Conservation (phyloP, 495 filamentous ascomycete genomes). For the Hypoxylon fragiforme region DNA sequence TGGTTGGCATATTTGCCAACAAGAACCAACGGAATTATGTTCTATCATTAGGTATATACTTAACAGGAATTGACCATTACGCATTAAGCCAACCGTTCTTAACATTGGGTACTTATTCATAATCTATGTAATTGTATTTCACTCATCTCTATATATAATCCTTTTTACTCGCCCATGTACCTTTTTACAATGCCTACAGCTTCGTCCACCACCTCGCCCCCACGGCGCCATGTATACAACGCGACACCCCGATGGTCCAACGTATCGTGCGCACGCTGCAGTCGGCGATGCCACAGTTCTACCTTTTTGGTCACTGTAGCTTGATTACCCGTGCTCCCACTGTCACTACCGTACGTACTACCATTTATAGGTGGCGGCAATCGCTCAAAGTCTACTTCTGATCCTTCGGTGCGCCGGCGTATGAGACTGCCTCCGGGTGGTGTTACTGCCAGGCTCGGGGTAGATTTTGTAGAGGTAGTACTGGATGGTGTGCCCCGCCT, state of each 20-base stretch:
- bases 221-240: conserved; percentile 82
- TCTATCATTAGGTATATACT: no score
- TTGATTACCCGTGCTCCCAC: conserved; percentile 10
- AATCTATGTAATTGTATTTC: no score
- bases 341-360: conserved; percentile 1
- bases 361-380: conserved; percentile 16
- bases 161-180: conserved; percentile 44
- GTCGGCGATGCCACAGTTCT: conserved; percentile 78
- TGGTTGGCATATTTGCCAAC: no score
- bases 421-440: background rate
- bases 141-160: no score
- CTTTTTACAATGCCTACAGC: conserved; percentile 53
- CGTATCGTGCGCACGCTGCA: conserved; percentile 71
- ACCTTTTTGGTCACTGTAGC: conserved; percentile 70
- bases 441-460: conserved; percentile 14
- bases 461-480: conserved; percentile 13
- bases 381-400: conserved; percentile 38
- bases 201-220: conserved; percentile 69
- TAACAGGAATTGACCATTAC: no score
- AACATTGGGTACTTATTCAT: no score
- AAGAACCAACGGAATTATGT: no score
- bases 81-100: no score
- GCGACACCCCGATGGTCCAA: conserved; percentile 70
- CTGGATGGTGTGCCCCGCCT: conserved; percentile 46
- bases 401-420: conserved; percentile 33